Conservation (phyloP, 805 yeast genomes). For the Kodamaea laetipori region DNA sequence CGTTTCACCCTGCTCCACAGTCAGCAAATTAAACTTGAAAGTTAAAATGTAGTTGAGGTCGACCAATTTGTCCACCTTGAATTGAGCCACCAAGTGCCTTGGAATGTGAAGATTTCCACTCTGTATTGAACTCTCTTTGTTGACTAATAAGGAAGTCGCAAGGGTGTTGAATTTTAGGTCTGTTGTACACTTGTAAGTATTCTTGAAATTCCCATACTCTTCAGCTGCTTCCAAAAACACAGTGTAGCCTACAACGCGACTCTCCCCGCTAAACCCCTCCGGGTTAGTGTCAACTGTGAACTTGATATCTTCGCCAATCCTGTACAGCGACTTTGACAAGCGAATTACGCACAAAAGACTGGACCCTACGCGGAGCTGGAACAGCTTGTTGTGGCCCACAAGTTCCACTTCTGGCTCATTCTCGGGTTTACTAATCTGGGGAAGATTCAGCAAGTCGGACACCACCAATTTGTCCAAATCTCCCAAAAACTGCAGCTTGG, state of each 20-base stretch:
- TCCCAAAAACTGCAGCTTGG: slow-evolving; percentile 21
- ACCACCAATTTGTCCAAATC: slow-evolving; percentile 37
- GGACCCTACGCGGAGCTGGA: slow-evolving; percentile 38
- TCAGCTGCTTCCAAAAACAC: slow-evolving; percentile 45
- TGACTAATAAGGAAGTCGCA: slow-evolving; percentile 28
- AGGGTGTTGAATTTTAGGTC: slow-evolving; percentile 35
- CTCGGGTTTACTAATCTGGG: slow-evolving; percentile 30
- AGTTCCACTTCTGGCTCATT: slow-evolving; percentile 9
- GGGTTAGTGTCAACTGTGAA: slow-evolving; percentile 34
- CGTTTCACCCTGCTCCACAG: slow-evolving; percentile 19
- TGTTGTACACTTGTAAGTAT: slow-evolving; percentile 39
- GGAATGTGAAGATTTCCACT: slow-evolving; percentile 36
- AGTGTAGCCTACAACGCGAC: slow-evolving; percentile 36
- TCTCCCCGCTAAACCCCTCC: slow-evolving; percentile 12
- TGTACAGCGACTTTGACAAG: slow-evolving; percentile 37
- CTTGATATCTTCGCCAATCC: slow-evolving; percentile 41
- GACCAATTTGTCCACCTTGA: slow-evolving; percentile 39
- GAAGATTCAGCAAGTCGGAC: slow-evolving; percentile 35
- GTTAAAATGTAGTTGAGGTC: slow-evolving; percentile 38
- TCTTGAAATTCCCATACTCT: slow-evolving; percentile 21
- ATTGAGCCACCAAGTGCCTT: slow-evolving; percentile 33
- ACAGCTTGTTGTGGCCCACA: slow-evolving; percentile 30
- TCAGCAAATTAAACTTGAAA: slow-evolving; percentile 37
- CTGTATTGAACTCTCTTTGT: slow-evolving; percentile 9
- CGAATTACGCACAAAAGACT: slow-evolving; percentile 34